Base-by-base conservation (phyloP, 148 eudicot species). In the Nepenthes gracilis region DNA sequence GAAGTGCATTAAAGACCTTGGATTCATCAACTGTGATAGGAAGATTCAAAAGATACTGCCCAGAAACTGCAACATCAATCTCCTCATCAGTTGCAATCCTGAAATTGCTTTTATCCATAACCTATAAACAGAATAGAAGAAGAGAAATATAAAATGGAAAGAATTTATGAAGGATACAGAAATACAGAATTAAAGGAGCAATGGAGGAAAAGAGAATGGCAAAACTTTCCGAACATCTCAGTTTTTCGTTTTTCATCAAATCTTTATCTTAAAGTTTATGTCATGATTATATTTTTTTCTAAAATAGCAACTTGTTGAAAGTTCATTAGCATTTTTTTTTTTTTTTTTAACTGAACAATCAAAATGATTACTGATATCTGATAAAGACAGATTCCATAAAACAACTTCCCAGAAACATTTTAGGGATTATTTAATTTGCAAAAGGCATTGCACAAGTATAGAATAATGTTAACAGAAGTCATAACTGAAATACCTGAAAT, bases 71-170 rank as follows among this genome's bases (percentile, higher is more conserved):
- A 63, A 93, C 79, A 9, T 88, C 95, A 66, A 80, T 84, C 78
- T 93, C 99, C 38, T 86, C 96, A 40, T 88, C 72, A 47, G 81
- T 78, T 23, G 85, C 85, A 59, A 93, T 78, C 83, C 88, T 92
- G 71, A 92, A 92, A 74, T 92, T 88, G 74, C 98, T 92, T 72
- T 88, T 92, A 8, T 85, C 86, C 94, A 92, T 88, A 38, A 92
- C 78, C 98, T 92, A 73, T 61, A 63, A 33, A 43, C 5, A 9
- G 55, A 55, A 48, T 54, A 45, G 55, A n/a, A 45, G 23, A 10
- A 6, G 9, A 36, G 23, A 37, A 5, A 14, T 5, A 59, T 9
- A 38, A 9, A 12, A 4, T 38, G 15, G 34, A 36, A 12, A 59
- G 23, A 14, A 23, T 15, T 33, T 35, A 33, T 15, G 6, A 49